phyloP scores from a whole-genome alignment of 139 green algal species.

The Coelastrella sp. region DNA sequence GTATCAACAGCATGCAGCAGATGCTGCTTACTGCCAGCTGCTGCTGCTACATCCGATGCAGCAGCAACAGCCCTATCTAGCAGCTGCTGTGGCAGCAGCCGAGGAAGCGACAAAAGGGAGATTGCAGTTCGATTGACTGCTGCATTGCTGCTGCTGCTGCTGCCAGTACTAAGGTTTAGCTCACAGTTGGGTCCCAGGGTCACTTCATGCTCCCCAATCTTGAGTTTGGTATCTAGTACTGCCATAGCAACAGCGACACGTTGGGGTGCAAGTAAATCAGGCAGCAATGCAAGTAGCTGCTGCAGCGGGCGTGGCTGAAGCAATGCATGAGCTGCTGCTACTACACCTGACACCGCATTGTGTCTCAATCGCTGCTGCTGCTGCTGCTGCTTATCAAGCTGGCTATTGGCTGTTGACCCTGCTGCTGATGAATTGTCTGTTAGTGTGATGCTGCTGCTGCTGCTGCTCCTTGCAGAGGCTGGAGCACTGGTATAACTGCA shows the following conservation, averaged over 20 bases:
- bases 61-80: slow-evolving; percentile 17
- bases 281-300: not conserved
- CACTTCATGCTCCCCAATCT: slow-evolving; percentile 28
- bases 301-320: not conserved
- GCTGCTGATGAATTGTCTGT: not conserved
- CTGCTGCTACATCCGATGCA: not conserved
- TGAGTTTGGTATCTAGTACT: slow-evolving; percentile 1
- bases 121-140: not conserved
- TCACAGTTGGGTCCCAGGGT: slow-evolving; percentile 16
- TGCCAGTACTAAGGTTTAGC: not conserved
- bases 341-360: not conserved
- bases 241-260: slow-evolving; percentile 6
- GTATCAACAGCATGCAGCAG: slow-evolving; percentile 35
- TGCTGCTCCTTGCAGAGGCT: too few species aligned
- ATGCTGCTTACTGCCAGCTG: not conserved
- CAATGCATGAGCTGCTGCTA: not conserved
- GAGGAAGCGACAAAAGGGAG: not conserved
- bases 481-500: not conserved
- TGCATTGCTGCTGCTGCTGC: slow-evolving; percentile 10
- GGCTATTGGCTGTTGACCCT: not conserved
- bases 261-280: slow-evolving; percentile 17
- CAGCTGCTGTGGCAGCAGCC: not conserved
- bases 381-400: not conserved
- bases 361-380: not conserved
- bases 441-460: not conserved